phyloP scores from a whole-genome alignment of 2,329 filamentous ascomycete species.

The Drechslerella stenobrocha region DNA sequence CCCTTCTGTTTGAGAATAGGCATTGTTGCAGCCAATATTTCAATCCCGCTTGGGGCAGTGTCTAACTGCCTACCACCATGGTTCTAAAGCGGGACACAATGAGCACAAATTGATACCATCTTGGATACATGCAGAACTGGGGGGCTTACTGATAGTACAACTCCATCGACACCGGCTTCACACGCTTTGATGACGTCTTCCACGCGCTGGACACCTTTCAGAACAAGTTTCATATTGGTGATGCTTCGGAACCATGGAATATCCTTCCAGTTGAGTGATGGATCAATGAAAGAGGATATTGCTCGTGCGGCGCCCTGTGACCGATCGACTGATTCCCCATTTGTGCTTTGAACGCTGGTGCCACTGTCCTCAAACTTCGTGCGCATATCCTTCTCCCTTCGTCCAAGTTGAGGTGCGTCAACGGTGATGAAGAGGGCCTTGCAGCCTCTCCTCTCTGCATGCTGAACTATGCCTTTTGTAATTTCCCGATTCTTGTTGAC shows the following conservation, averaged over 20 bases:
- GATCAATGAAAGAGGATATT: slow-evolving; percentile 96
- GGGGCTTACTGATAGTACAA: slow-evolving; percentile 70
- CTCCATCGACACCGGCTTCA: slow-evolving; percentile 78
- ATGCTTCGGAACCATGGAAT: slow-evolving; percentile 89
- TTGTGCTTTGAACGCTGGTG: slow-evolving; percentile 72
- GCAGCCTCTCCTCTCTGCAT: slow-evolving; percentile 89
- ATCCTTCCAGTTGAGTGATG: slow-evolving; percentile 87
- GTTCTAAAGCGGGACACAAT: too few species aligned
- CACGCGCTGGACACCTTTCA: slow-evolving; percentile 95
- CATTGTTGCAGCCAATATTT: slow-evolving; percentile 91
- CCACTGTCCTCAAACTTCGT: slow-evolving; percentile 68
- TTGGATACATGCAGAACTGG: not conserved
- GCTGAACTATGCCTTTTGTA: slow-evolving; percentile 84
- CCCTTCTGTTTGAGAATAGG: slow-evolving; percentile 75
- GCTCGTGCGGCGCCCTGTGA: slow-evolving; percentile 91
- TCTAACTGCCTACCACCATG: slow-evolving; percentile 95
- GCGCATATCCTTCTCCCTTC: slow-evolving; percentile 74
- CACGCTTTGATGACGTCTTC: slow-evolving; percentile 91
- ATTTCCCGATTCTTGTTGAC: slow-evolving; percentile 94
- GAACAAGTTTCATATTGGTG: slow-evolving; percentile 90
- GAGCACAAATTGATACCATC: not conserved
- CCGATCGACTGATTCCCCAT: slow-evolving; percentile 74
- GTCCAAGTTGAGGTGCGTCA: slow-evolving; percentile 90
- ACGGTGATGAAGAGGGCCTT: slow-evolving; percentile 98
- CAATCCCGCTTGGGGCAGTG: slow-evolving; percentile 82